Conservation (phyloP, 2,329 filamentous ascomycete species). For the Fusarium sp. region DNA sequence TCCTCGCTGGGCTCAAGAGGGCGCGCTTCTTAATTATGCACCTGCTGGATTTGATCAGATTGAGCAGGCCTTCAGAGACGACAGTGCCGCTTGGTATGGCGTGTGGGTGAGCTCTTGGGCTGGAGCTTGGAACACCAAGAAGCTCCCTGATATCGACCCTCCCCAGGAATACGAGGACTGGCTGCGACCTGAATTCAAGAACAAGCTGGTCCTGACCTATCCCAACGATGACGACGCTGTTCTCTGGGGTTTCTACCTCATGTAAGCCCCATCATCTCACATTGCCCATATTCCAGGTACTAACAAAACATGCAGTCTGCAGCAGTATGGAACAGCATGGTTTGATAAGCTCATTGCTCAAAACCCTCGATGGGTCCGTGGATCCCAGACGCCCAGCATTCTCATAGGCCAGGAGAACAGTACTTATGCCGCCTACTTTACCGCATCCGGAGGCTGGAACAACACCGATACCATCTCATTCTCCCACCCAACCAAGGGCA, state of each 20-base stretch:
- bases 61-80: no score
- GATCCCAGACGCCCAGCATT: conserved; percentile 56
- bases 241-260: no score
- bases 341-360: conserved; percentile 60
- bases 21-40: no score
- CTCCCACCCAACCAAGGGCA: no score
- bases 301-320: conserved; percentile 40
- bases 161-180: conserved; percentile 55
- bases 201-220: conserved; percentile 65
- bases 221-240: conserved; percentile 61
- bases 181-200: conserved; percentile 61
- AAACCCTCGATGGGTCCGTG: conserved; percentile 64
- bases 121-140: conserved; percentile 46
- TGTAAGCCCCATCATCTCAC: no score
- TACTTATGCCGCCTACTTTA: conserved; percentile 13
- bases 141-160: conserved; percentile 47
- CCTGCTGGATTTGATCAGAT: no score
- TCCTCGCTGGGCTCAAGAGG: no score
- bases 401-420: conserved; percentile 48
- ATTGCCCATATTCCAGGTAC: no score
- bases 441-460: no score
- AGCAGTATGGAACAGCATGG: conserved; percentile 57
- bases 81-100: no score
- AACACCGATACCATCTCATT: no score
- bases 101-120: conserved; percentile 45